These are phyloP conservation scores for Elaeagnus macrophylla DNA, from an alignment of 306 rosid species.

Conservation along the genomic window DNA sequence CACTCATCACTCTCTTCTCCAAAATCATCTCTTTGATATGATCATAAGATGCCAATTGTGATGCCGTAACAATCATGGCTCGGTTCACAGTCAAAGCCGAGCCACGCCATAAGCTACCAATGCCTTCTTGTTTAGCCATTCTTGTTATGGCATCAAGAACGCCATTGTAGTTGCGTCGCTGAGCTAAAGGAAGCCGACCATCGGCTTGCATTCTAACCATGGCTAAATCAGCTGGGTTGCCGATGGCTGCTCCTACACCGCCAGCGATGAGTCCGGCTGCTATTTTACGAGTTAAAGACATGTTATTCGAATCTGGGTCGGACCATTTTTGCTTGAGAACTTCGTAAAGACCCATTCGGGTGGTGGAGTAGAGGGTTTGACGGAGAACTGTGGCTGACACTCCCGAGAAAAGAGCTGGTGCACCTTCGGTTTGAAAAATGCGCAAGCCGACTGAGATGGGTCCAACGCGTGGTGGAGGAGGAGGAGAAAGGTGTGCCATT, in stretches of 20 bases:
- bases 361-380: slow-evolving; percentile 69
- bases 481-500: slow-evolving; percentile 1
- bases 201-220: slow-evolving; percentile 96
- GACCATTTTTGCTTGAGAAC: slow-evolving; percentile 56
- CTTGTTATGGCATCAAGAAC: slow-evolving; percentile 56
- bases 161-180: slow-evolving; percentile 63
- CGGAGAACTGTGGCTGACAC: slow-evolving; percentile 79
- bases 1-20: slow-evolving; percentile 46
- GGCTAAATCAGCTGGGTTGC: slow-evolving; percentile 85
- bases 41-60: slow-evolving; percentile 79
- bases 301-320: slow-evolving; percentile 35
- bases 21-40: slow-evolving; percentile 59
- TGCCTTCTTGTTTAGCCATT: slow-evolving; percentile 58
- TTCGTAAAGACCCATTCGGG: slow-evolving; percentile 81
- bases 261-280: slow-evolving; percentile 63
- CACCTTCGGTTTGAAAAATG: slow-evolving; percentile 43
- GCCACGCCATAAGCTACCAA: slow-evolving; percentile 79
- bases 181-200: slow-evolving; percentile 53
- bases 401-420: slow-evolving; percentile 54
- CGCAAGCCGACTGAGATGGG: slow-evolving; percentile 44
- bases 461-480: slow-evolving; percentile 16
- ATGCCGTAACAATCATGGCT: slow-evolving; percentile 89
- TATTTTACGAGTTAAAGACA: slow-evolving; percentile 39
- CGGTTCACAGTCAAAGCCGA: slow-evolving; percentile 83
- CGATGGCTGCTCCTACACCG: slow-evolving; percentile 67